A percentile compares a stretch with the other conserved stretches of the same genome.
Conservation (phyloP, 73 alveolate genomes). For the Breviolum minutum region DNA sequence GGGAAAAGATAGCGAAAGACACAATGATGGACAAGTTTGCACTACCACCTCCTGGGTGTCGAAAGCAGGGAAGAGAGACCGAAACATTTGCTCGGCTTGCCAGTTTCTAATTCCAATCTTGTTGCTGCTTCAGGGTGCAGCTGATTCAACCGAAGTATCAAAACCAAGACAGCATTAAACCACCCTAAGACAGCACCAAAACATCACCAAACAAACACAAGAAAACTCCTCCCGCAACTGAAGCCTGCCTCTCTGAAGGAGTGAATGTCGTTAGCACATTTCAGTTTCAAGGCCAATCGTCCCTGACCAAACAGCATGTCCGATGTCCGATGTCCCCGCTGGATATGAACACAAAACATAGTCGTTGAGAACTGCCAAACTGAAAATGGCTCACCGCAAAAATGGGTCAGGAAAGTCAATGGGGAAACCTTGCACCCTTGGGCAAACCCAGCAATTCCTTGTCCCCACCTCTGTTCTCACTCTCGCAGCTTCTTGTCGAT, state of each 20-base stretch:
- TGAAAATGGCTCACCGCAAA: neutral
- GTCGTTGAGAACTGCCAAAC: neutral
- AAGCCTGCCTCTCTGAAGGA: conserved; percentile 70
- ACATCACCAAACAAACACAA: too few relatives aligned
- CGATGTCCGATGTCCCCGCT: too few relatives aligned
- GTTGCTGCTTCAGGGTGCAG: neutral
- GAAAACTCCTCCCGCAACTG: neutral
- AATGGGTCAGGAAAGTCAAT: neutral
- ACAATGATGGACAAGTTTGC: too few relatives aligned
- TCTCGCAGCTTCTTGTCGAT: conserved; percentile 80
- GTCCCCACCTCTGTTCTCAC: conserved; percentile 54
- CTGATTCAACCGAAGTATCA: neutral
- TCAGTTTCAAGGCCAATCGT: conserved; percentile 59
- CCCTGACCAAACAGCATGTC: conserved; percentile 10
- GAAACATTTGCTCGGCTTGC: too few relatives aligned
- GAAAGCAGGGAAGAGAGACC: too few relatives aligned
- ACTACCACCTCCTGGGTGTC: too few relatives aligned
- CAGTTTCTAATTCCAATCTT: too few relatives aligned
- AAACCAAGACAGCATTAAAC: neutral
- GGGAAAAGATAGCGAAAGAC: too few relatives aligned
- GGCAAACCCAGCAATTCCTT: neutral
- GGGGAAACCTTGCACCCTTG: neutral
- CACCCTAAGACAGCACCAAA: neutral
- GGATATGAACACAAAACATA: too few relatives aligned
- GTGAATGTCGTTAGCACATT: conserved; percentile 83